Evolutionary conservation across 129 eudicot genomes (phyloP).

Genomic region (Chrysanthemum seticuspe): DNA sequence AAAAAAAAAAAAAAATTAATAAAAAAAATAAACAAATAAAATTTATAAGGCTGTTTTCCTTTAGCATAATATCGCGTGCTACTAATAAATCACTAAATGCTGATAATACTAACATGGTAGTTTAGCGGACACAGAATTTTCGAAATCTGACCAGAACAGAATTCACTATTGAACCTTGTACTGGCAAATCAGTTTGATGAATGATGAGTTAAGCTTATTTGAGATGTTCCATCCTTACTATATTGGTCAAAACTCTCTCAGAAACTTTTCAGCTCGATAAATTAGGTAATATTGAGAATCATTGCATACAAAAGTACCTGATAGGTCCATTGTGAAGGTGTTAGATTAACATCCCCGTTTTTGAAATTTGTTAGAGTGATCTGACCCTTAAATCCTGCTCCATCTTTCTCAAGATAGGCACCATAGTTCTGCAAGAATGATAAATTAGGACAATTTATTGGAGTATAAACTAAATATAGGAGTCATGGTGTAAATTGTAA

Average conservation of each 20-base stretch:
- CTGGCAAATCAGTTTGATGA: background rate
- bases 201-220: slow-evolving; percentile 7
- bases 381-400: slow-evolving; percentile 89
- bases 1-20: background rate
- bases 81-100: background rate
- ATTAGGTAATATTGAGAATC: slow-evolving; percentile 16
- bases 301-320: slow-evolving; percentile 56
- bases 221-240: background rate
- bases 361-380: slow-evolving; percentile 69
- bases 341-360: slow-evolving; percentile 66
- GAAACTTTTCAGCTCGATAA: background rate
- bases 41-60: background rate
- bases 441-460: slow-evolving; percentile 10
- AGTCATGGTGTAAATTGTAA: too few relatives aligned
- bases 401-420: slow-evolving; percentile 88
- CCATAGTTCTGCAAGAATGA: slow-evolving; percentile 75
- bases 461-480: too few relatives aligned
- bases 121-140: too few relatives aligned
- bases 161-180: background rate
- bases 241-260: slow-evolving; percentile 8
- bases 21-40: too few relatives aligned
- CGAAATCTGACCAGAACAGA: background rate
- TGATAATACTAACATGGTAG: too few relatives aligned
- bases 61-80: slow-evolving; percentile 13
- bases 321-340: slow-evolving; percentile 74